Evolutionary conservation across 2,329 filamentous ascomycete genomes (phyloP).

Genomic region (Nothopassalora personata): DNA sequence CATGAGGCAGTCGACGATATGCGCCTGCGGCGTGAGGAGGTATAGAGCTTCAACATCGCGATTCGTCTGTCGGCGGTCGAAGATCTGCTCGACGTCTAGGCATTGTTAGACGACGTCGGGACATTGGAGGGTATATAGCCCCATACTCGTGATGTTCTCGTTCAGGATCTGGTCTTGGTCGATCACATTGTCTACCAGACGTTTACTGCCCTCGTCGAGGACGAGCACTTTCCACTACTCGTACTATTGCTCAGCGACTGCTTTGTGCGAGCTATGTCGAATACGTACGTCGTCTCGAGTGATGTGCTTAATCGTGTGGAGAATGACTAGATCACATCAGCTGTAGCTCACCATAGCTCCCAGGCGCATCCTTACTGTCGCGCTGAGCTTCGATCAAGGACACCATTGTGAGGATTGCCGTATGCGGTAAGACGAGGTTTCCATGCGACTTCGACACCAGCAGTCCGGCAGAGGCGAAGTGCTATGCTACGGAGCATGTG

Average conservation of each 20-base stretch:
- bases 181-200: slow-evolving; percentile 82
- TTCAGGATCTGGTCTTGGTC: slow-evolving; percentile 97
- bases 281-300: slow-evolving; percentile 63
- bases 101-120: slow-evolving; percentile 28
- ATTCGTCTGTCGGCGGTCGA: slow-evolving; percentile 75
- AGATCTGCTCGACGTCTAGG: slow-evolving; percentile 88
- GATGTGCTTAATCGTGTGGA: slow-evolving; percentile 69
- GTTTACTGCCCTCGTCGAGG: slow-evolving; percentile 75
- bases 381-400: slow-evolving; percentile 83
- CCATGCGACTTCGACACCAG: neutral
- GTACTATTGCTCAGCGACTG: slow-evolving; percentile 14
- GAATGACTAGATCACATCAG: slow-evolving; percentile 52
- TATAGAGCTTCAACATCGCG: slow-evolving; percentile 93
- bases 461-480: neutral
- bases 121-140: neutral
- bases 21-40: slow-evolving; percentile 75
- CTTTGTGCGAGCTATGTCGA: neutral
- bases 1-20: slow-evolving; percentile 89
- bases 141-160: slow-evolving; percentile 86
- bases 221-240: slow-evolving; percentile 92
- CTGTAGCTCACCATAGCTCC: slow-evolving; percentile 1
- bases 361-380: slow-evolving; percentile 52
- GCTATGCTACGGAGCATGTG: neutral
- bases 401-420: slow-evolving; percentile 55
- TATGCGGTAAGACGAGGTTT: neutral